Conservation (phyloP, 2,329 filamentous ascomycete genomes). For the Aspergillus aculeatus region DNA sequence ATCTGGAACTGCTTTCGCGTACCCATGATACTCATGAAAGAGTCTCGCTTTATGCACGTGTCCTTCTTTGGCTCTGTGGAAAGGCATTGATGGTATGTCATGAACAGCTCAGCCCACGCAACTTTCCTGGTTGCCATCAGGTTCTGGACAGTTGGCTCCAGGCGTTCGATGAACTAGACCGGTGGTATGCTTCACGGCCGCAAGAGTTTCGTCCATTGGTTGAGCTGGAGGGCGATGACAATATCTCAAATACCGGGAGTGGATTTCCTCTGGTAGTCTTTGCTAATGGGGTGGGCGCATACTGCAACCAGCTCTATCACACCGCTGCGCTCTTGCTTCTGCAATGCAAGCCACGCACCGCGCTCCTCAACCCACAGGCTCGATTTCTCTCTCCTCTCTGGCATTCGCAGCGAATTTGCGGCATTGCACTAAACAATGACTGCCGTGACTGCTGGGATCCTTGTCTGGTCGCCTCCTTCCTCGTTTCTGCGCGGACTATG, state of each 20-base stretch:
- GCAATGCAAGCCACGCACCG: constrained; percentile 51
- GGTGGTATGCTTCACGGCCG: constrained; percentile 30
- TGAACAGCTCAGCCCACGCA: constrained; percentile 13
- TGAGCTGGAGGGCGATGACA: constrained; percentile 35
- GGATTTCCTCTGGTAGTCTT: constrained; percentile 45
- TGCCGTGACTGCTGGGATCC: constrained; percentile 50
- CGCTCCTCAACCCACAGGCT: constrained; percentile 33
- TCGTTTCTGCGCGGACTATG: constrained; percentile 48
- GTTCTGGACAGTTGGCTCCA: constrained; percentile 23
- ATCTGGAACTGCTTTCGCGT: constrained; percentile 3
- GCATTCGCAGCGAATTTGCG: constrained; percentile 52
- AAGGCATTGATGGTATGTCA: constrained; percentile 22
- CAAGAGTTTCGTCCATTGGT: constrained; percentile 32
- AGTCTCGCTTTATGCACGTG: constrained; percentile 23
- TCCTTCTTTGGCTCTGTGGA: constrained; percentile 28
- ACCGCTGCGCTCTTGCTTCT: constrained; percentile 55
- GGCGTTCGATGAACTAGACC: constrained; percentile 25
- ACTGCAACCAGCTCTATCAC: constrained; percentile 57
- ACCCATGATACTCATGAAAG: constrained; percentile 19
- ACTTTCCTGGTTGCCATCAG: constrained; percentile 9
- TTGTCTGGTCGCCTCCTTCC: constrained; percentile 48
- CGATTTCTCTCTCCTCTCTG: constrained; percentile 46
- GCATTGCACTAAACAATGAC: constrained; percentile 51
- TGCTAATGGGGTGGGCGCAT: constrained; percentile 44
- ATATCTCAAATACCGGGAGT: constrained; percentile 14